Evolutionary conservation across 225 moss, liverwort and hornwort genomes (phyloP).

Genomic region (Pseudisothecium myosuroides): DNA sequence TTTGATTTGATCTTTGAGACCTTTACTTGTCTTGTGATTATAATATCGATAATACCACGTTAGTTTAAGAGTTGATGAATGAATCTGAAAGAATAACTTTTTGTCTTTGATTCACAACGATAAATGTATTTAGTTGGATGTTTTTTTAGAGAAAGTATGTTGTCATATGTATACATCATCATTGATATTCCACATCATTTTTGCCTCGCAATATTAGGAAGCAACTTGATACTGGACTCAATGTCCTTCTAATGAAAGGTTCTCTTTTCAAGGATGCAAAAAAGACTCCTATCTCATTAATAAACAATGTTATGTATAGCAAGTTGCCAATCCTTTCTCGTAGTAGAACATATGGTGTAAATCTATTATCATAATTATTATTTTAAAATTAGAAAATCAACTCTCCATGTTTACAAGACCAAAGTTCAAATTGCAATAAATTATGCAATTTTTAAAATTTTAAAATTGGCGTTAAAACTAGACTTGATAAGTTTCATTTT

Average conservation of each 20-base stretch:
- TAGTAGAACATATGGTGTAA: background rate
- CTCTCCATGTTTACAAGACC: background rate
- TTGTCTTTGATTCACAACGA: accelerated
- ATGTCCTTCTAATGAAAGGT: background rate
- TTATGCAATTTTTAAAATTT: background rate
- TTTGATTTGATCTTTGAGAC: background rate
- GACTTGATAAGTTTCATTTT: background rate
- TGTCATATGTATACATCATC: too few relatives aligned
- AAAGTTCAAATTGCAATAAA: background rate
- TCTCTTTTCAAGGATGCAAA: accelerated
- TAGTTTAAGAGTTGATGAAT: background rate
- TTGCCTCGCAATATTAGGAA: background rate
- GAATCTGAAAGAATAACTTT: accelerated
- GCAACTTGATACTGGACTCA: background rate
- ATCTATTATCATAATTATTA: background rate
- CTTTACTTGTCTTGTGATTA: accelerated
- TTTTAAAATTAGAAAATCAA: background rate
- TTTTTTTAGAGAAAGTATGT: background rate
- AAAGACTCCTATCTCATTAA: accelerated
- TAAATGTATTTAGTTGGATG: background rate
- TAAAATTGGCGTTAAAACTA: background rate
- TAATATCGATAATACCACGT: accelerated
- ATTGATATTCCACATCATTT: background rate
- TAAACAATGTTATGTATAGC: accelerated
- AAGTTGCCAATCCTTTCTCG: too few relatives aligned